Base-by-base conservation (phyloP, 176 grass and related monocot species). In the Rhynchospora tenuis region DNA sequence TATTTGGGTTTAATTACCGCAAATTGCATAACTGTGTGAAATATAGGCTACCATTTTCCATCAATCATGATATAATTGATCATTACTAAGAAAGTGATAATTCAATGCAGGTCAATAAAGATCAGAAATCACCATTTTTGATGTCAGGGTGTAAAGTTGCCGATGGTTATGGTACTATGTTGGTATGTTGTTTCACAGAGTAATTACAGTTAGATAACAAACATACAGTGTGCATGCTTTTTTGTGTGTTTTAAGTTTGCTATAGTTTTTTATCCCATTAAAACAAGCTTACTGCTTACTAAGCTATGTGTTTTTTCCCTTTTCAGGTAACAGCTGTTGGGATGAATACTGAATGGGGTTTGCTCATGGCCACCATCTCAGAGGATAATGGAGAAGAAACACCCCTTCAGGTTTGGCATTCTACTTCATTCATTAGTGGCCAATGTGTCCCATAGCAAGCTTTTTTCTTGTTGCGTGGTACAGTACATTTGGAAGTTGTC, bases 121-220 rank as follows among this genome's bases (percentile, higher is more conserved):
- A 95, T 86, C 84, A 90, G 56, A 99, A 90, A 48, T 61, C 89
- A 78, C 96, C 96, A 65, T 99, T 99, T 89, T 83, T 99, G 79
- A 99, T 99, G 96, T 90, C 89, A 50, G 96, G 96, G 71, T 99
- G 93, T 88, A 99, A 95, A 75, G 96, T 99, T 85, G 96, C 96
- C 23, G 91, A 99, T 89, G 96, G 96, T 86, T 99, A 88, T 81
- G 96, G 93, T 85, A 93, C 85, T 76, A 93, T 99, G 93, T 80
- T 99, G 96, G 96, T 99, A 78, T 79, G 96, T 85, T 54, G 75
- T 80, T 51, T 72, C 84, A 86, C 73, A 58, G 24, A 76, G 13
- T 13, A 19, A 15, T 31, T 76, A 24, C 26, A 55, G 14, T 20
- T 54, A 27, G 27, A 76, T 17, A 16, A 76, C 17, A 54, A 27